Evolutionary conservation across 2,329 filamentous ascomycete species (phyloP), one percentile per base, ranked within the genome.

Genomic region (Coniella lustricola): DNA sequence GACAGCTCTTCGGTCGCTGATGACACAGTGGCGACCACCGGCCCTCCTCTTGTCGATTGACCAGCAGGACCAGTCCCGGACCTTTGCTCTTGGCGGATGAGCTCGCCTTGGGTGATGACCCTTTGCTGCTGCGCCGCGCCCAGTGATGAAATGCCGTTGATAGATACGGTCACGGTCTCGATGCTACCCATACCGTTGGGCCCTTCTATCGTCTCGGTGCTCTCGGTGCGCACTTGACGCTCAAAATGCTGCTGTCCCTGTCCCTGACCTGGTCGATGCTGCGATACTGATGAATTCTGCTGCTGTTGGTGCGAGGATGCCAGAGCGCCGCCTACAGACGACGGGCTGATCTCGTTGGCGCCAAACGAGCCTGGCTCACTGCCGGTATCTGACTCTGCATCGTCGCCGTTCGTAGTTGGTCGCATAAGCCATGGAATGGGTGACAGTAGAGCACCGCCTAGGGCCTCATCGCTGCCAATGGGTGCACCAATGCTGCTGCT

Each of bases 381-480:
- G 9, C 50, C 48, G 22, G 48, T 44, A 20, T 53, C 51, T 3
- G 44, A 47, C 1, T 48, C 48, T 13, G 56, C 57, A 12, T 56
- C 57, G 7, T 54, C 55, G 10, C 62, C 62, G 9, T 60, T 61
- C 2, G 44, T 39, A 4, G 60, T 56, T 35, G 70, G 66, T 21
- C 67, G 74, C 17, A 64, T 56, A 44, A 97, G 71, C 93, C 93
- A 98, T 0, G 90, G 87, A 49, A 98, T 97, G 1, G 91, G 93
- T 1, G 91, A 97, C 43, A 98, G 73, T 16, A 96, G 73, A 0
- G 93, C 93, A 7, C 93, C 93, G 18, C 91, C 91, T 1, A 97
- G 72, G 12, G 85, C 85, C 63, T 96, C 91, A 59, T 97, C 91
- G 42, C 86, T 89, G 2, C 89, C 90, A 7, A 91, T 40, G 3